Conservation (phyloP, 192 early-diverging fungal species). For the Backusella macrospora region DNA sequence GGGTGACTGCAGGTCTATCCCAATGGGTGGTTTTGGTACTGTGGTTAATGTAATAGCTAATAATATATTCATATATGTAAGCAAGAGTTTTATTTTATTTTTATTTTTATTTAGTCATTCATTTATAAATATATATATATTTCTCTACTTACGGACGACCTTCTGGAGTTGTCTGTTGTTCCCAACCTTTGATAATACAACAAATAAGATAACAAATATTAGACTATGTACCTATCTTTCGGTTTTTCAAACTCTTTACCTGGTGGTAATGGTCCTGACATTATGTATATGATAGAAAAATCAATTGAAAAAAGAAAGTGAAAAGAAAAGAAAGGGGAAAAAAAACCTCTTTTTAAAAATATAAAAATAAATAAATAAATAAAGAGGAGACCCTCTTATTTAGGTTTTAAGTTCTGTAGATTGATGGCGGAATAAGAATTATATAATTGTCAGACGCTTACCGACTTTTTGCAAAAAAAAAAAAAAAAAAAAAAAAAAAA, state of each 20-base stretch:
- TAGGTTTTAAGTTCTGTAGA: conserved; percentile 8
- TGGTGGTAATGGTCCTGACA: conserved; percentile 23
- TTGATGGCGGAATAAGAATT: neutral
- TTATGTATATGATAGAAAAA: neutral
- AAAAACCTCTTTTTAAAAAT: neutral
- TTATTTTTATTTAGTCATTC: neutral
- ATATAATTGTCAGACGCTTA: conserved; percentile 7
- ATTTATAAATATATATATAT: neutral
- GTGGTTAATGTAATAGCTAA: conserved; percentile 38
- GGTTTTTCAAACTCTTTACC: conserved; percentile 10
- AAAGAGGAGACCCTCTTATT: neutral
- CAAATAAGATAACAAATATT: neutral
- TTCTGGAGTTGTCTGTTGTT: conserved; percentile 23
- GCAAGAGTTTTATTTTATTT: neutral
- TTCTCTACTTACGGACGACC: conserved; percentile 25
- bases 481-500: conserved; percentile 11
- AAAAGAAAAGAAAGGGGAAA: neutral
- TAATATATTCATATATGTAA: neutral
- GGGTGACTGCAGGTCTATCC: conserved; percentile 31
- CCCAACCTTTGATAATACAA: conserved; percentile 25
- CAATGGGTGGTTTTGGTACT: conserved; percentile 32
- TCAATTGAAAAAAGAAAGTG: neutral
- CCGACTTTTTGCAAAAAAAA: conserved; percentile 12
- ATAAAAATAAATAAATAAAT: neutral
- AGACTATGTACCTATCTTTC: neutral